Evolutionary conservation across 169 alveolate species (phyloP), one percentile per base, ranked within the genome.

Genomic region (Eimeria tenella): DNA sequence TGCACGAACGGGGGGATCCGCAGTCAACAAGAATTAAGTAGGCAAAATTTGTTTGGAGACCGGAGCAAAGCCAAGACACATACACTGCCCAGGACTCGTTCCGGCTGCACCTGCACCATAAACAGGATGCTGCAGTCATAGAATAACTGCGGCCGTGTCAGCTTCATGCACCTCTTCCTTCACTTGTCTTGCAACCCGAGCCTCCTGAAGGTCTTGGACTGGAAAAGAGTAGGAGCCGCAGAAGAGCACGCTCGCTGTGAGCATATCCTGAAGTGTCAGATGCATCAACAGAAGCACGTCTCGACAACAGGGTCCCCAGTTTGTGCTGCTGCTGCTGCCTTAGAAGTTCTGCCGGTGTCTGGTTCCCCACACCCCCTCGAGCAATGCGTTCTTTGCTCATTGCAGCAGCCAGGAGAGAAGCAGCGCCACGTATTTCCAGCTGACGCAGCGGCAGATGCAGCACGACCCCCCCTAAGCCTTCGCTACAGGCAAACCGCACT

Each of bases 401-500:
- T 9, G 87, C 87, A 7, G 87, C 87, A 50, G 87, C 87, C 19
- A 77, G 53, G 17, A 77, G 87, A 50, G 50, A 9, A 50, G 87
- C 87, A 77, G 87, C 87, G 31, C 87, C 87, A 19, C 87, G 63
- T 21, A 77, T 25, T 52, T 77, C 87, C 65, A 49, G 60, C 63
- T 42, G 87, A 5, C 65, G 63, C 63, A 77, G 63, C 15, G 87
- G 87, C 49, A 77, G 87, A 4, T 77, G 87, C 5, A 77, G 68
- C 25, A 77, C 68, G 13, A 55, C 87, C 13, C 50, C 87, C 25
- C 62, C 87, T 19, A 77, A 49, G 68, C 87, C 87, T 53, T 77
- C 87, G 63, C 87, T 77, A 65, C 87, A 77, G 5, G 87, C 87
- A 53, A 77, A 77, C 3, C 87, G 63, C 68, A 77, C 87, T 7